Evolutionary conservation across 1,284 basidiomycete genomes (phyloP).

Genomic region (Cryptococcus sp.): DNA sequence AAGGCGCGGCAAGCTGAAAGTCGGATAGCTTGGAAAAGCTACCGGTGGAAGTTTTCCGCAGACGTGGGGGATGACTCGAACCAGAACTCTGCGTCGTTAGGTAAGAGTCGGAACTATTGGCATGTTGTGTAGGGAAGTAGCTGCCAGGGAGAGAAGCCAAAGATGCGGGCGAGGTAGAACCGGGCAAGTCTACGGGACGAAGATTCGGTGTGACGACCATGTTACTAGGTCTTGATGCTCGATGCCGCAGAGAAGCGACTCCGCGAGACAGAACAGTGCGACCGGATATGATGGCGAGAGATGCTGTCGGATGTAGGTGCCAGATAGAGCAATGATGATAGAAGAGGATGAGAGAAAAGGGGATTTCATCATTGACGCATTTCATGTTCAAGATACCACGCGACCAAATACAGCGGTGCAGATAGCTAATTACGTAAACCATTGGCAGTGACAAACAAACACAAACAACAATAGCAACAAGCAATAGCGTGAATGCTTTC

Average conservation of each 20-base stretch:
- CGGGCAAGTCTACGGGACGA: constrained; percentile 16
- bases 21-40: constrained; percentile 50
- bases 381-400: too few species aligned
- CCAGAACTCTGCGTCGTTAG: constrained; percentile 10
- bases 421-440: too few species aligned
- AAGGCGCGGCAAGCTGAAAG: constrained; percentile 35
- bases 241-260: too few species aligned
- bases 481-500: neutral
- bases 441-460: too few species aligned
- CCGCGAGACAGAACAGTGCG: too few species aligned
- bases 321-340: too few species aligned
- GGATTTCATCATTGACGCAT: too few species aligned
- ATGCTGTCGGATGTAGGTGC: too few species aligned
- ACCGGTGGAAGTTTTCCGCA: constrained; percentile 41
- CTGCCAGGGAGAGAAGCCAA: constrained; percentile 7
- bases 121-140: neutral
- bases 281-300: too few species aligned
- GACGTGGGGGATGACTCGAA: constrained; percentile 18
- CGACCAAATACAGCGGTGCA: too few species aligned
- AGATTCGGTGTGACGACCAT: constrained; percentile 32
- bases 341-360: too few species aligned
- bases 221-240: neutral
- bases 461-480: neutral
- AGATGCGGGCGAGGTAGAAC: constrained; percentile 25
- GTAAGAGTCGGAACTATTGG: constrained; percentile 17